Evolutionary conservation across 805 yeast genomes (phyloP), one percentile per base, ranked within the genome.

Genomic region (Myxozyma kluyveri): DNA sequence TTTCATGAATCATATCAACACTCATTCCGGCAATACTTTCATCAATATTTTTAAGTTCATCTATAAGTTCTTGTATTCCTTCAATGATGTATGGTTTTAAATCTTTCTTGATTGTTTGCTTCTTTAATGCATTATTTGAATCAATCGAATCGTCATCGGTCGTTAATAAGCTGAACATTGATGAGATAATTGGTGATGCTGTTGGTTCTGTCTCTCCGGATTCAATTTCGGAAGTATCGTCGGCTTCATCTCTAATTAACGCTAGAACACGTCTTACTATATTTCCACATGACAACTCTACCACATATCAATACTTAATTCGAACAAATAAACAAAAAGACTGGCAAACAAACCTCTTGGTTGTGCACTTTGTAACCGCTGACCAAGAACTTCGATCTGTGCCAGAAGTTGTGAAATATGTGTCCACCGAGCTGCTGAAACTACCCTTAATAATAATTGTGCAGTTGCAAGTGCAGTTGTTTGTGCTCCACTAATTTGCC

Each of bases 1-100:
- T 86, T 63, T 93, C 97, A 69, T 91, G 98, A 65, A 93, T 88
- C 73, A 93, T 76, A 65, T 93, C 99, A 33, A 84, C 85, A 17
- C 96, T 85, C 83, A 89, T 87, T 53, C 83, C 80, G 69, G 89
- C 96, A 37, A 93, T 83, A 51, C 91, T 91, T 62, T 91, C 98
- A 64, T 88, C 90, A 41, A 87, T 86, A 62, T 86, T 86, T 22
- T 85, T 78, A 49, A 93, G 86, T 69, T 93, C 99, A 69, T 93
- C 98, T 50, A 90, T 82, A 52, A 93, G 76, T 62, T 88, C 96
- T 65, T 89, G 83, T 56, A 93, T 90, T 4, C 95, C 96, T 69
- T 91, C 96, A 53, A 90, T 89, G 27, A 88, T 83, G 29, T 86
- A 81, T 12, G 95, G 86, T 64, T 96, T 80, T 65, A 86, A 76